These are phyloP conservation scores for Akanthomyces uredinophilus DNA, from an alignment of 2,329 filamentous ascomycete species.

Conservation along the genomic window DNA sequence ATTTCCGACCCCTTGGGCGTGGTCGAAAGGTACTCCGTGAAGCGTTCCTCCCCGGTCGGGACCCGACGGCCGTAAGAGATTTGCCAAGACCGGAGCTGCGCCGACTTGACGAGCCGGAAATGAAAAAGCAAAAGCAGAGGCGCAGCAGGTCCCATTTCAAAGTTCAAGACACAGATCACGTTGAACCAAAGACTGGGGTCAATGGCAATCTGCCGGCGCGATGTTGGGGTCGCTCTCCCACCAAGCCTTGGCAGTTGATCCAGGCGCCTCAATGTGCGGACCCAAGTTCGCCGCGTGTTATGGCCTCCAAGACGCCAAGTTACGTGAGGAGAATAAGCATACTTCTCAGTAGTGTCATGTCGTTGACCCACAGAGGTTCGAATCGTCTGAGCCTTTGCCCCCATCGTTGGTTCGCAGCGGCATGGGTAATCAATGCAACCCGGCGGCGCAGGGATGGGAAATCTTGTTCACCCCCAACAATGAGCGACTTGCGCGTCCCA, in stretches of 20 bases:
- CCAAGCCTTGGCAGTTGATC: background rate
- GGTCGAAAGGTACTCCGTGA: background rate
- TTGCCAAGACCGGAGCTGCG: background rate
- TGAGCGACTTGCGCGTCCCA: background rate
- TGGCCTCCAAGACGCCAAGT: conserved; percentile 11
- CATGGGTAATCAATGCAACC: conserved; percentile 5
- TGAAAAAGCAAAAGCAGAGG: background rate
- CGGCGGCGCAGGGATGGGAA: background rate
- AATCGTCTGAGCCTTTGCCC: conserved; percentile 1
- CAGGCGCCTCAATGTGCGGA: background rate
- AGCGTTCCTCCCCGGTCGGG: background rate
- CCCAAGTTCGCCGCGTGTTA: background rate
- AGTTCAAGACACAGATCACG: background rate
- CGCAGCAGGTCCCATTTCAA: background rate
- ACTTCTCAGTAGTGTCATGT: conserved; percentile 14
- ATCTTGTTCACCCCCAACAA: background rate
- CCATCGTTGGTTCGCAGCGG: conserved; percentile 6
- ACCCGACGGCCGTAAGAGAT: background rate
- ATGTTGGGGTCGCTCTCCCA: background rate
- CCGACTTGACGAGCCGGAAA: background rate
- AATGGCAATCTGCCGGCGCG: background rate
- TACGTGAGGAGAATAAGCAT: conserved; percentile 16
- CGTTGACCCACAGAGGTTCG: conserved; percentile 3
- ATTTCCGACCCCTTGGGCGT: conserved; percentile 2
- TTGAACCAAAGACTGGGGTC: background rate